A percentile compares a stretch with the other conserved stretches of the same genome.
phyloP scores from a whole-genome alignment of 2,329 filamentous ascomycete species.

The Alternaria longipes region DNA sequence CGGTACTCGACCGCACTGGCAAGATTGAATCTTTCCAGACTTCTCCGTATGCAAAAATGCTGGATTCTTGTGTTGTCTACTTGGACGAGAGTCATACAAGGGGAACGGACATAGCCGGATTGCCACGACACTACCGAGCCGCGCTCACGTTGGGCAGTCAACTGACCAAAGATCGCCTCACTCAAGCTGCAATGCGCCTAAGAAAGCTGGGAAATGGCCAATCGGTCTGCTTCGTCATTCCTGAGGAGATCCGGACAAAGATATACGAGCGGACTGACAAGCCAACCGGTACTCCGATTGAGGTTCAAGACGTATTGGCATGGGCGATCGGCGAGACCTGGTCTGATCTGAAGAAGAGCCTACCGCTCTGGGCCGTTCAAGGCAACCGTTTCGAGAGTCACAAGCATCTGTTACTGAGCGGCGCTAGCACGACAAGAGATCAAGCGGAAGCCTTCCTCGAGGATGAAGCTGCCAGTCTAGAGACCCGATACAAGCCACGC shows the following conservation, averaged over 20 bases:
- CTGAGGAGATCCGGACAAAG: constrained; percentile 66
- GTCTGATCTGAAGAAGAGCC: constrained; percentile 57
- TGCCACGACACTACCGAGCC: constrained; percentile 68
- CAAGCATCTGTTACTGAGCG: constrained; percentile 48
- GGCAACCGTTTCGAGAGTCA: constrained; percentile 62
- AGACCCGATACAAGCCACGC: constrained; percentile 61
- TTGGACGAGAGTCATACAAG: constrained; percentile 76
- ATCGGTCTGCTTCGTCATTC: constrained; percentile 68
- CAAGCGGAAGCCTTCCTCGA: constrained; percentile 62
- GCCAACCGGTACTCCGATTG: constrained; percentile 43
- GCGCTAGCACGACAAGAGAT: constrained; percentile 21
- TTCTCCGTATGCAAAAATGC: constrained; percentile 66
- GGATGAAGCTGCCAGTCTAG: constrained; percentile 62
- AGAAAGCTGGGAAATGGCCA: constrained; percentile 71
- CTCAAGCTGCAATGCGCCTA: constrained; percentile 68
- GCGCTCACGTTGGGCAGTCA: constrained; percentile 72
- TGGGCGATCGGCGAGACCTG: constrained; percentile 70
- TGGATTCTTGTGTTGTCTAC: constrained; percentile 70
- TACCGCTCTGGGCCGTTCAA: constrained; percentile 70
- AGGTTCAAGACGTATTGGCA: constrained; percentile 63
- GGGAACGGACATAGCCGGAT: constrained; percentile 69
- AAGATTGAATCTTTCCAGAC: constrained; percentile 61
- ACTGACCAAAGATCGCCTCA: constrained; percentile 73
- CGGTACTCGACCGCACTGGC: constrained; percentile 61
- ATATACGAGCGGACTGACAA: constrained; percentile 52